A percentile compares a stretch with the other conserved stretches of the same genome.
These are phyloP conservation scores for Jamesozyma piceae DNA, from an alignment of 805 yeast species.

Conservation along the genomic window DNA sequence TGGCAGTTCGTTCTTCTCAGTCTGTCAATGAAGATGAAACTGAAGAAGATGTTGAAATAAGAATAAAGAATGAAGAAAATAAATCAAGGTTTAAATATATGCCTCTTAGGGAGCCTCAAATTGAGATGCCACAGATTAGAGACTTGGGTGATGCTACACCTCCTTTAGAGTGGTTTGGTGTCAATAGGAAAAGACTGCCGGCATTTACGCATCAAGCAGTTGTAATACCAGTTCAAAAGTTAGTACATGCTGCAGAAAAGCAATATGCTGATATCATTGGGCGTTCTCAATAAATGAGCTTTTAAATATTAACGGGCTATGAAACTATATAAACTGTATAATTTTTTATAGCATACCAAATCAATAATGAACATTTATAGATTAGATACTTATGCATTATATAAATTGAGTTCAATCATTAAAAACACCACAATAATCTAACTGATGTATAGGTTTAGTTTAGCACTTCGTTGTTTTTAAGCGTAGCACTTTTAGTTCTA, in stretches of 20 bases:
- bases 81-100: conserved; percentile 37
- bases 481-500: conserved; percentile 77
- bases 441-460: neutral
- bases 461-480: conserved; percentile 53
- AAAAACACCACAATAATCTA: no score
- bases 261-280: conserved; percentile 38
- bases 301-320: no score
- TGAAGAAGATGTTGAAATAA: conserved; percentile 32
- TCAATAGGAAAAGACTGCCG: conserved; percentile 80
- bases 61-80: conserved; percentile 36
- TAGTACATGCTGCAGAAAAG: conserved; percentile 56
- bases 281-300: conserved; percentile 26
- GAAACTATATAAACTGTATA: neutral
- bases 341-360: neutral
- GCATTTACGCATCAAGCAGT: conserved; percentile 74
- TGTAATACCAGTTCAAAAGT: conserved; percentile 61
- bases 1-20: conserved; percentile 49
- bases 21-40: conserved; percentile 14
- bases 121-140: conserved; percentile 80
- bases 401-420: no score
- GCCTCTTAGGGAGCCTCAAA: conserved; percentile 65
- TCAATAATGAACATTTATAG: no score
- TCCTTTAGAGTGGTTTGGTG: conserved; percentile 96
- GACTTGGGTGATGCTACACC: conserved; percentile 97
- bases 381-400: no score